Evolutionary conservation across 495 filamentous ascomycete genomes (phyloP), one percentile per base, ranked within the genome.

Genomic region (Schizothecium vesticola): DNA sequence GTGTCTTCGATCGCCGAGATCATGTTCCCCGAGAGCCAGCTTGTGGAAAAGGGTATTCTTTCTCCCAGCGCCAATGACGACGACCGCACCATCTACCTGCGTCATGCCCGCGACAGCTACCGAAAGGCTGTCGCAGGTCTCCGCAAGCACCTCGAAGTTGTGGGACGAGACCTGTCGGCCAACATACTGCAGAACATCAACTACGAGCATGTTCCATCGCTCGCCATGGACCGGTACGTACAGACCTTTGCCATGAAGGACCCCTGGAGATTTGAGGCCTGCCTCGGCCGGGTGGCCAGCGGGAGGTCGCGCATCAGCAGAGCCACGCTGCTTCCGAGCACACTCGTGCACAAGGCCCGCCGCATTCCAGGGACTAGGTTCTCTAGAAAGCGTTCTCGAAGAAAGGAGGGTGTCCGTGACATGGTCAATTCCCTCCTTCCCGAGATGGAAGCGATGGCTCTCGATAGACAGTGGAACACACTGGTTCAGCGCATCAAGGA

Each of bases 171-270:
- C 58, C 71, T 85, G 67, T 66, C 76, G 0, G 74, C 74, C 57
- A 72, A 81, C 3, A 76, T 68, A 0, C 80, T 80, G 55, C 65
- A 64, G 22, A 71, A 76, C 3, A 84, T 86, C 75, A 74, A 81
- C 22, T 85, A 84, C 70, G 77, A 82, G 8, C 75, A 75, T 9
- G 76, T 86, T 0, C 83, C 83, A 1, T 82, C 80, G 0, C 9
- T 83, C 3, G 82, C 83, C 21, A 86, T 86, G 83, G 75, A 77
- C 63, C 75, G 75, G 21, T 84, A 86, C 71, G 71, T 73, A 1
- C 25, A 31, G 0, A 68, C 81, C 10, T 86, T 85, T 69, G 72
- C 74, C 8, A 43, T 64, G 12, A 83, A 82, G 69, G 83, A 85
- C 61, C 65, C 69, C 13, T 74, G 76, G 3, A 76, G 75, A 13